These are phyloP conservation scores for Leishmania braziliensis DNA, from an alignment of 208 protist genomes.

Conservation along the genomic window DNA sequence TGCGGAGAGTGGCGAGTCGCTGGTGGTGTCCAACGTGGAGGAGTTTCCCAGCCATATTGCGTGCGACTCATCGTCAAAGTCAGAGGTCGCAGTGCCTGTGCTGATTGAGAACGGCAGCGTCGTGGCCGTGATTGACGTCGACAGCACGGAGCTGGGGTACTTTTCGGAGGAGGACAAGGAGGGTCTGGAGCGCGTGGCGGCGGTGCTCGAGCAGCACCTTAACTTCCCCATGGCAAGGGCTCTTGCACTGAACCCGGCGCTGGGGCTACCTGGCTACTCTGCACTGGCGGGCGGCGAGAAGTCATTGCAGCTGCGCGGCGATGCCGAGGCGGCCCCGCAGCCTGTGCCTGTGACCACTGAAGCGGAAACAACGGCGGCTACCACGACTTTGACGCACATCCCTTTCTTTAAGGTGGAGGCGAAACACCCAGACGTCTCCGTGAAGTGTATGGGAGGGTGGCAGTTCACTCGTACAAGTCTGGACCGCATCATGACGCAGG, in stretches of 20 bases:
- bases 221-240: conserved; percentile 67
- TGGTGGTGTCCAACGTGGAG: conserved; percentile 89
- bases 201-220: conserved; percentile 53
- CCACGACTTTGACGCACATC: conserved; percentile 36
- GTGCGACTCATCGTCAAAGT: conserved; percentile 88
- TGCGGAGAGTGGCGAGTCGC: conserved; percentile 42
- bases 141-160: conserved; percentile 57
- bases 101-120: conserved; percentile 54
- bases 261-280: conserved; percentile 26
- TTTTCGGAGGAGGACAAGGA: conserved; percentile 74
- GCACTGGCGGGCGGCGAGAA: conserved; percentile 25
- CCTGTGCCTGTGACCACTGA: neutral
- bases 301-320: conserved; percentile 11
- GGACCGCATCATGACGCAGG: conserved; percentile 69
- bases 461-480: conserved; percentile 57
- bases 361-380: neutral
- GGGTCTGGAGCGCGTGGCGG: conserved; percentile 62
- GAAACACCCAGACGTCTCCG: conserved; percentile 31
- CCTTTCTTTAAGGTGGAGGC: conserved; percentile 45
- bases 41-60: conserved; percentile 95
- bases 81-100: conserved; percentile 93
- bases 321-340: conserved; percentile 2
- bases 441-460: conserved; percentile 49
- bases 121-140: conserved; percentile 84
- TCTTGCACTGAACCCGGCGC: conserved; percentile 48